Conservation (phyloP, 257 asterid species). For the Solanum appendiculatum region DNA sequence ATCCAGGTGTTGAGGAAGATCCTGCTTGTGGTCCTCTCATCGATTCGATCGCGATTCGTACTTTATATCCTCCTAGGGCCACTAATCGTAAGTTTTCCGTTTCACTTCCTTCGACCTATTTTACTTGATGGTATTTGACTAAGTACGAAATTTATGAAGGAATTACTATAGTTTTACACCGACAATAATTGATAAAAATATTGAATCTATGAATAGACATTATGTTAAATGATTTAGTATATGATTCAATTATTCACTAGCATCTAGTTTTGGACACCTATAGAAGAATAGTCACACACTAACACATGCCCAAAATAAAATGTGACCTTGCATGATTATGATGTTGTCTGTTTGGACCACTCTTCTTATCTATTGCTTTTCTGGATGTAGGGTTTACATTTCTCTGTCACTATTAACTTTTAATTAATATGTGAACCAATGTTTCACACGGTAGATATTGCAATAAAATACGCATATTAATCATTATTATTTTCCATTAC, state of each 20-base stretch:
- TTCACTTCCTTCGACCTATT: not conserved
- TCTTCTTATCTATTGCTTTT: not conserved
- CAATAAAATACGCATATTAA: too few relatives aligned
- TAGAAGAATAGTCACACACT: not conserved
- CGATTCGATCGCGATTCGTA: constrained; percentile 70
- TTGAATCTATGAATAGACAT: not conserved
- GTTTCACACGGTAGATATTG: too few relatives aligned
- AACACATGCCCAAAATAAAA: not conserved
- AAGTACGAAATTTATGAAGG: accelerated
- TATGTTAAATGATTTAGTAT: not conserved
- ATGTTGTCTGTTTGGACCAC: constrained; percentile 9
- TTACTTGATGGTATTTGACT: not conserved
- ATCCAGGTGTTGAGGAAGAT: constrained; percentile 89
- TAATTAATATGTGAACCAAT: not conserved
- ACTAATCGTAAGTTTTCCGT: constrained; percentile 48
- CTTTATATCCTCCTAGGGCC: constrained; percentile 71
- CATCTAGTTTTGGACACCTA: not conserved
- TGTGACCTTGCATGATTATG: not conserved
- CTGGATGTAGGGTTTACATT: not conserved
- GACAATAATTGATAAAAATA: not conserved
- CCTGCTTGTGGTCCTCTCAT: constrained; percentile 95
- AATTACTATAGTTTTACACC: not conserved
- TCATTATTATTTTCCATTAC: not conserved
- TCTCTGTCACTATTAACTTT: not conserved
- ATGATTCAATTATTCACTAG: not conserved